These are phyloP conservation scores for Daldinia bambusicola DNA, from an alignment of 495 filamentous ascomycete species.

Conservation along the genomic window DNA sequence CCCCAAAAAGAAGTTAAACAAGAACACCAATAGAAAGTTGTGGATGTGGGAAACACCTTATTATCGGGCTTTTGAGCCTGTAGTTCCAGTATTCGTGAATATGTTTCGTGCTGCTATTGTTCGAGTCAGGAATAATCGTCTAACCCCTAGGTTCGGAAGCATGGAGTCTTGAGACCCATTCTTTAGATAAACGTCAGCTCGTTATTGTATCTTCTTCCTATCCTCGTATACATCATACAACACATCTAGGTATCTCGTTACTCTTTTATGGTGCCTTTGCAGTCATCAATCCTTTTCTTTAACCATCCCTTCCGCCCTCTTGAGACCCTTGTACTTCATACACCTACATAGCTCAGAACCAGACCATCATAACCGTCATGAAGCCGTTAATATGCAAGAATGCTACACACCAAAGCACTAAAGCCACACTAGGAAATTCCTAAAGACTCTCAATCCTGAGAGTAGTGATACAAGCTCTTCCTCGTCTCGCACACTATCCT, in stretches of 20 bases:
- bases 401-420: neutral
- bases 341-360: neutral
- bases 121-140: neutral
- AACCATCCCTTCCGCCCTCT: neutral
- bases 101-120: neutral
- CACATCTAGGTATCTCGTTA: neutral
- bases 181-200: neutral
- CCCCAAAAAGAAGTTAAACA: constrained; percentile 17
- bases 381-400: constrained; percentile 7
- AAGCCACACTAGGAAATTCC: neutral
- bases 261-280: neutral
- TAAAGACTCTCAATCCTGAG: neutral
- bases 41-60: constrained; percentile 32
- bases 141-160: neutral
- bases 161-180: neutral
- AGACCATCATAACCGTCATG: constrained; percentile 6
- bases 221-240: constrained; percentile 3
- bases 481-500: no score
- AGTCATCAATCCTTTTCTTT: neutral
- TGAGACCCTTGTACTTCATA: constrained; percentile 4
- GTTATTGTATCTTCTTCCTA: neutral
- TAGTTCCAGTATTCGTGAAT: neutral
- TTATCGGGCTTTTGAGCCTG: neutral
- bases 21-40: constrained; percentile 38
- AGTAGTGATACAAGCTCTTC: neutral